These are phyloP conservation scores for Oryza longistaminata DNA, from an alignment of 176 grass and related monocot genomes.

Conservation along the genomic window DNA sequence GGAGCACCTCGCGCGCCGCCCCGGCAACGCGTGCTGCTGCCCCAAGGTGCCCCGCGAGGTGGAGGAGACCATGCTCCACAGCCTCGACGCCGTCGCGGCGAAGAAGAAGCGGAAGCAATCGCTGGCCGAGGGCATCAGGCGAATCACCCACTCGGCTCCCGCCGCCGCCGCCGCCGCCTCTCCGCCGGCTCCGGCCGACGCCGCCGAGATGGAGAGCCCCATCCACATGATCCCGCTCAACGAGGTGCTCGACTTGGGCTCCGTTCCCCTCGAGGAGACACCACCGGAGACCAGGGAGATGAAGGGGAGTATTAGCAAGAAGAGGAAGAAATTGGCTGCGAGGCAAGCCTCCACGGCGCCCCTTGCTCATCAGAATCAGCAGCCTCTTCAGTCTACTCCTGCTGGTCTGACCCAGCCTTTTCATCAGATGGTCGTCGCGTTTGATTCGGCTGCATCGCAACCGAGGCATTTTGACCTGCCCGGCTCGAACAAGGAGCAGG, in stretches of 20 bases:
- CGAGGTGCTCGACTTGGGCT: slow-evolving; percentile 48
- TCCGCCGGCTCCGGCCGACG: neutral
- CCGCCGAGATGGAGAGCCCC: slow-evolving; percentile 15
- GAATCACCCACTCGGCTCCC: neutral
- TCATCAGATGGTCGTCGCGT: slow-evolving; percentile 29
- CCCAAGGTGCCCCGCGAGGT: slow-evolving; percentile 76
- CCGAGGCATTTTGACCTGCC: neutral
- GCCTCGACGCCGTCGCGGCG: slow-evolving; percentile 61
- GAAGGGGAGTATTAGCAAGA: slow-evolving; percentile 35
- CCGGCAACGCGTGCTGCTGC: slow-evolving; percentile 90
- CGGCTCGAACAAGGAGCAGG: slow-evolving; percentile 54
- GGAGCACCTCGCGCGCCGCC: slow-evolving; percentile 91
- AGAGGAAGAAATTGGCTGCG: slow-evolving; percentile 41
- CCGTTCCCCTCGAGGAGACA: slow-evolving; percentile 32
- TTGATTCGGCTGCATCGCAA: slow-evolving; percentile 1
- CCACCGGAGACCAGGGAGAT: slow-evolving; percentile 22
- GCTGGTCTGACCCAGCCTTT: slow-evolving; percentile 26
- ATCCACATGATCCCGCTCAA: slow-evolving; percentile 55
- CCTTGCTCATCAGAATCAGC: neutral
- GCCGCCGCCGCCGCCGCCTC: neutral
- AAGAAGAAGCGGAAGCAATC: slow-evolving; percentile 70
- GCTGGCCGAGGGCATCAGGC: slow-evolving; percentile 42
- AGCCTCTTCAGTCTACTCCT: neutral
- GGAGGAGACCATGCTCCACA: slow-evolving; percentile 65
- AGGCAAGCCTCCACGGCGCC: slow-evolving; percentile 22